Conservation (phyloP, 805 yeast species). For the Zygotorulaspora florentina region DNA sequence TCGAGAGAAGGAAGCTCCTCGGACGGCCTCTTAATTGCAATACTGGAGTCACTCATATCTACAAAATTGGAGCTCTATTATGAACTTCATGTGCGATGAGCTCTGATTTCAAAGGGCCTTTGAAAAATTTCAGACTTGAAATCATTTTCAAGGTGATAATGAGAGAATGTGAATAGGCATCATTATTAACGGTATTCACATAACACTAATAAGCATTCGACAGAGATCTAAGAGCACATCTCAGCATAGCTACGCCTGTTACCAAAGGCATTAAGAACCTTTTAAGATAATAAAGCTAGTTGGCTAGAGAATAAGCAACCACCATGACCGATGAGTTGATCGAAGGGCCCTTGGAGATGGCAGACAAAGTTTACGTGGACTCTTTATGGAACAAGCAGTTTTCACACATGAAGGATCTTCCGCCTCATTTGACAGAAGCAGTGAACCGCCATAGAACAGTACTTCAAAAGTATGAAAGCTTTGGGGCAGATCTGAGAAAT, state of each 20-base stretch:
- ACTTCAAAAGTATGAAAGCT: conserved; percentile 14
- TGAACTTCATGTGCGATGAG: conserved; percentile 1
- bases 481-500: neutral
- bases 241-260: neutral
- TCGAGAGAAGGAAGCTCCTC: conserved; percentile 14
- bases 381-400: conserved; percentile 33
- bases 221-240: too few relatives aligned
- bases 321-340: conserved; percentile 1
- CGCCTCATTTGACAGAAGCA: conserved; percentile 28
- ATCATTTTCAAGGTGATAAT: neutral
- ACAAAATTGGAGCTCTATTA: neutral
- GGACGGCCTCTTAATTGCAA: conserved; percentile 21
- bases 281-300: neutral
- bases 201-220: neutral
- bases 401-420: conserved; percentile 24
- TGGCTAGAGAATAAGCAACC: neutral
- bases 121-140: conserved; percentile 12
- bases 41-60: conserved; percentile 5
- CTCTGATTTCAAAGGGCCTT: conserved; percentile 2
- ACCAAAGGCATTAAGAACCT: neutral
- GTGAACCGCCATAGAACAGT: conserved; percentile 22
- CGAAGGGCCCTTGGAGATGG: conserved; percentile 9
- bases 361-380: conserved; percentile 29
- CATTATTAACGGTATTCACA: conserved; percentile 6
- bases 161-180: neutral